Percentiles rank a stretch among this genome's conserved stretches.
phyloP scores from a whole-genome alignment of 225 moss, liverwort and hornwort genomes.

The Pleurozium schreberi region DNA sequence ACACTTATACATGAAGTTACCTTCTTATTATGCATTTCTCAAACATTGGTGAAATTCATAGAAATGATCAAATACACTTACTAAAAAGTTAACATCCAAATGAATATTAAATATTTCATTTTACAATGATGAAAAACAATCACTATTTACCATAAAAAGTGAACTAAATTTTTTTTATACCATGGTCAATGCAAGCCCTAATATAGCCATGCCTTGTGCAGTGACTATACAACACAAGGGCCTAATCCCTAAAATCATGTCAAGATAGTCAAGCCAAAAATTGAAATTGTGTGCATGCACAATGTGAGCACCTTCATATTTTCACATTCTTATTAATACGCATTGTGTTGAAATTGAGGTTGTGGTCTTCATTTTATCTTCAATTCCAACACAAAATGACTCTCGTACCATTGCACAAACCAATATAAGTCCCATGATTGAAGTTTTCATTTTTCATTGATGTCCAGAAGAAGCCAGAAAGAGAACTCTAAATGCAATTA shows the following conservation, averaged over 20 bases:
- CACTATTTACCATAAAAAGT: background rate
- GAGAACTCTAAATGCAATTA: rapidly evolving
- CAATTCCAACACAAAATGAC: background rate
- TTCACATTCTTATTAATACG: background rate
- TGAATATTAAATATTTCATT: background rate
- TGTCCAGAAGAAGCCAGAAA: background rate
- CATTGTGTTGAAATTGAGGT: rapidly evolving
- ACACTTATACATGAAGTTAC: background rate
- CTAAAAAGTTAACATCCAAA: background rate
- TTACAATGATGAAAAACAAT: background rate
- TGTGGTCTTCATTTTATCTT: background rate
- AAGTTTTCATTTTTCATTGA: background rate
- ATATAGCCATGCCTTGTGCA: rapidly evolving
- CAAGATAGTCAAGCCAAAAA: background rate
- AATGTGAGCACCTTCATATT: background rate
- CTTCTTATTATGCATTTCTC: too few species aligned
- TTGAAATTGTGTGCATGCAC: rapidly evolving
- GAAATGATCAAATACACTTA: background rate
- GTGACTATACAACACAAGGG: rapidly evolving
- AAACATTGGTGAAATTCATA: background rate
- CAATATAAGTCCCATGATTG: background rate
- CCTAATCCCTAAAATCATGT: background rate
- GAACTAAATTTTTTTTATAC: background rate
- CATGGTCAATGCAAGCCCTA: background rate
- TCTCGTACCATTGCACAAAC: too few species aligned